phyloP scores from a whole-genome alignment of 345 rosid species.

The Corchorus olitorius region DNA sequence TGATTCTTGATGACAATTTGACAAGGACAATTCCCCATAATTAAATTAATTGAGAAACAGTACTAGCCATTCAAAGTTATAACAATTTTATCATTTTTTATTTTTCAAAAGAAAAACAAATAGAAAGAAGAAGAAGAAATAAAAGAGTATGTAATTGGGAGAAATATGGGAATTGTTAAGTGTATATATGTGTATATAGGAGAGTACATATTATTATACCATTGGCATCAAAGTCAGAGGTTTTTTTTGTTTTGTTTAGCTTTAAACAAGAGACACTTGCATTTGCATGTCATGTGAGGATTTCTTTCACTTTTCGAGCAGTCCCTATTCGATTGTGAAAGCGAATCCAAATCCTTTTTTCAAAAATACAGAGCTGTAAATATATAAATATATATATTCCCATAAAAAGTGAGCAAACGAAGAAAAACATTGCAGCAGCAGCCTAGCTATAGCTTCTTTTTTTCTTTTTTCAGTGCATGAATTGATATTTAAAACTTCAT shows the following conservation, averaged over 20 bases:
- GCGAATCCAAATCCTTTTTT: not conserved
- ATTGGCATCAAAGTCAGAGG: conserved; percentile 1
- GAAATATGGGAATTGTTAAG: not conserved
- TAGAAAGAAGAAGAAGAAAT: not conserved
- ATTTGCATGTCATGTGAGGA: not conserved
- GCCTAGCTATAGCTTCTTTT: not conserved
- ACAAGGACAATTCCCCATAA: not conserved
- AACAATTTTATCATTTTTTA: too few relatives aligned
- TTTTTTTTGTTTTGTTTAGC: not conserved
- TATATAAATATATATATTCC: not conserved
- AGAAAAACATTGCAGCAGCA: conserved; percentile 4
- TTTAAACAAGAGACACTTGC: not conserved
- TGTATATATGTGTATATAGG: not conserved
- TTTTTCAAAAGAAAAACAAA: too few relatives aligned
- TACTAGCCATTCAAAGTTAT: too few relatives aligned
- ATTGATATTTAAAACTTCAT: not conserved
- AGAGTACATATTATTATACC: not conserved
- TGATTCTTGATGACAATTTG: conserved; percentile 3
- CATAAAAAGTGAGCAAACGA: not conserved
- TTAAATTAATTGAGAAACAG: not conserved
- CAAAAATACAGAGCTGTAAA: not conserved
- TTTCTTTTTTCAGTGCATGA: not conserved
- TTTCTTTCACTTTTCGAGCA: conserved; percentile 7
- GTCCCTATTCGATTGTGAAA: not conserved
- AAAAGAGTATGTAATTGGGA: not conserved